Evolutionary conservation across 192 early-diverging fungal genomes (phyloP).

Genomic region (Tieghemiomyces parasiticus): DNA sequence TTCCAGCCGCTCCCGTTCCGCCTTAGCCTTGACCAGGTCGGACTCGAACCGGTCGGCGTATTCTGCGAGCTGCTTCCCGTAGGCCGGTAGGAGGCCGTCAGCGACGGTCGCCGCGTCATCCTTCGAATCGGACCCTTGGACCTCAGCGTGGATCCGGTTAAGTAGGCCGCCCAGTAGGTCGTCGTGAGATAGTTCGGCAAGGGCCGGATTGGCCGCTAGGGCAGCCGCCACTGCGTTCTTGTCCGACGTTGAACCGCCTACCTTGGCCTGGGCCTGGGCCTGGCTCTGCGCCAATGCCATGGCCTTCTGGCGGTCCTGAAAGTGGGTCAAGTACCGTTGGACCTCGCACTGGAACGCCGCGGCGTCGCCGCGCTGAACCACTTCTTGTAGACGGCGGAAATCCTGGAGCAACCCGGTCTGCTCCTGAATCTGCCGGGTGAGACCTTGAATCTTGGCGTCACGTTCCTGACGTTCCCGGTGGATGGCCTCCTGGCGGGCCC

Average conservation of each 20-base stretch:
- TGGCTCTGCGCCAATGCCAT: slow-evolving; percentile 1
- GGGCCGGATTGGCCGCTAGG: neutral
- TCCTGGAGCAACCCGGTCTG: slow-evolving; percentile 21
- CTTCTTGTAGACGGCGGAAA: slow-evolving; percentile 2
- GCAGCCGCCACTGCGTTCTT: slow-evolving; percentile 12
- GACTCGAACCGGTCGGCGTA: slow-evolving; percentile 25
- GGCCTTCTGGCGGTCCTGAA: neutral
- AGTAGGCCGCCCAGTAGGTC: slow-evolving; percentile 35
- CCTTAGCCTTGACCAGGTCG: slow-evolving; percentile 19
- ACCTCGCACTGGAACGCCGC: neutral
- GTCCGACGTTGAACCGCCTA: too few species aligned
- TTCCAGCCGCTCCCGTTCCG: slow-evolving; percentile 39
- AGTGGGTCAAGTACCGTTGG: neutral
- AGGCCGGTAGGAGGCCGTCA: slow-evolving; percentile 4
- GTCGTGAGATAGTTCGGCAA: slow-evolving; percentile 19
- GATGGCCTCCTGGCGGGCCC: slow-evolving; percentile 80
- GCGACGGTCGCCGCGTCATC: too few species aligned
- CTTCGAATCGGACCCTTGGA: neutral
- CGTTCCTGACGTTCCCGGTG: slow-evolving; percentile 73
- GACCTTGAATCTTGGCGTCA: slow-evolving; percentile 34
- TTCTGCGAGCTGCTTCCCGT: slow-evolving; percentile 19
- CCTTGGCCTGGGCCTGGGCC: slow-evolving; percentile 10
- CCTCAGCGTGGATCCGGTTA: slow-evolving; percentile 22
- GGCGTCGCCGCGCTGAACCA: slow-evolving; percentile 19
- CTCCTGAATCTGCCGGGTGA: slow-evolving; percentile 15